Conservation (phyloP, 2,329 filamentous ascomycete species). For the Rachicladosporium sp. region DNA sequence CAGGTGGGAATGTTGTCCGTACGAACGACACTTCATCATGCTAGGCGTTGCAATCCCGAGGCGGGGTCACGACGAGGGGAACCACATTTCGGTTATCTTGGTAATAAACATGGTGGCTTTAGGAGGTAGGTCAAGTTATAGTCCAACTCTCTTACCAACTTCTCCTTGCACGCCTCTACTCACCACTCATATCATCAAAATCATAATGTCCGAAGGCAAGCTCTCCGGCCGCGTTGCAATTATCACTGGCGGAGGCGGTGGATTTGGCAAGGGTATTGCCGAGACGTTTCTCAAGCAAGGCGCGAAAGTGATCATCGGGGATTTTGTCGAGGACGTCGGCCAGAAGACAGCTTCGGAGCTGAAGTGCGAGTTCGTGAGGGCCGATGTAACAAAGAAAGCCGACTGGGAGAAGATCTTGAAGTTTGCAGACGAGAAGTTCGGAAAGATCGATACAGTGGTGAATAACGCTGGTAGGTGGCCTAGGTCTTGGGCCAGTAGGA, state of each 20-base stretch:
- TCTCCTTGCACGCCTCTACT: background rate
- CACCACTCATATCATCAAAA: background rate
- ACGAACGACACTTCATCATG: too few relatives aligned
- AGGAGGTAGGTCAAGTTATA: too few relatives aligned
- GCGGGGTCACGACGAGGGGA: too few relatives aligned
- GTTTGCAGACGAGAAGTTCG: constrained; percentile 34
- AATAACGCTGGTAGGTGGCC: constrained; percentile 38
- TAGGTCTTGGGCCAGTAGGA: too few relatives aligned
- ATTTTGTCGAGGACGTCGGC: constrained; percentile 45
- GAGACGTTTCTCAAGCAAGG: constrained; percentile 48
- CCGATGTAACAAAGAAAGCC: constrained; percentile 42
- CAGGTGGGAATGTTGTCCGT: too few relatives aligned
- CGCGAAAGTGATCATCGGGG: constrained; percentile 48
- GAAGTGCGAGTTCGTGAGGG: constrained; percentile 29
- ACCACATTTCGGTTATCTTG: too few relatives aligned
- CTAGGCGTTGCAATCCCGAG: too few relatives aligned
- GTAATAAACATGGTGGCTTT: too few relatives aligned
- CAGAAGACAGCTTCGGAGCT: constrained; percentile 37
- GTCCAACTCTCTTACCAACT: too few relatives aligned
- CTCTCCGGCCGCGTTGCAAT: constrained; percentile 45
- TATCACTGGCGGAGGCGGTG: constrained; percentile 48
- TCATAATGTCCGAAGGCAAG: constrained; percentile 17
- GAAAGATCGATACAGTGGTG: constrained; percentile 45
- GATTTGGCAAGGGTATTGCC: constrained; percentile 52
- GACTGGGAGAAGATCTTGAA: constrained; percentile 44